These are phyloP conservation scores for Physcomitrium patens DNA, from an alignment of 225 moss, liverwort and hornwort genomes.

Conservation along the genomic window DNA sequence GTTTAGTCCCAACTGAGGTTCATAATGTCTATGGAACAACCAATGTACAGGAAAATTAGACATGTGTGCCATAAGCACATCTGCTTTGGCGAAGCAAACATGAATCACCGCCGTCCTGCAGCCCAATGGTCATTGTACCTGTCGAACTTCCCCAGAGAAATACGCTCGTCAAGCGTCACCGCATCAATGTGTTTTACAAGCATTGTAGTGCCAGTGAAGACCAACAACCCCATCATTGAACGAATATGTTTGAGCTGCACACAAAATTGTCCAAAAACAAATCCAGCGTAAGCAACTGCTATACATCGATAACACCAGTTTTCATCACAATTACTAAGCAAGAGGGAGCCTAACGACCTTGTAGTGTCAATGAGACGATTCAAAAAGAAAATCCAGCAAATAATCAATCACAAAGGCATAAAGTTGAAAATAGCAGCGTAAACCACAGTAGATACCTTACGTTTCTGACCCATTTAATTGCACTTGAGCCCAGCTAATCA, in stretches of 20 bases:
- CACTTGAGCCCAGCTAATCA: not conserved
- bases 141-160: slow-evolving; percentile 28
- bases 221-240: slow-evolving; percentile 80
- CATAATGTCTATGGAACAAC: slow-evolving; percentile 30
- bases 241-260: slow-evolving; percentile 73
- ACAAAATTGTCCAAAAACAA: slow-evolving; percentile 29
- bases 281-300: not conserved
- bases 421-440: not conserved
- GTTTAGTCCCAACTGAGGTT: slow-evolving; percentile 30
- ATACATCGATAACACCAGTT: not conserved
- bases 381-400: not conserved
- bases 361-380: not conserved
- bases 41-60: slow-evolving; percentile 38
- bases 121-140: slow-evolving; percentile 49
- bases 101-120: slow-evolving; percentile 39
- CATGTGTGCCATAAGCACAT: slow-evolving; percentile 24
- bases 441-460: not conserved
- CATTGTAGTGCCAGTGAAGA: slow-evolving; percentile 72
- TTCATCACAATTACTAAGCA: not conserved
- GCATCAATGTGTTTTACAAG: slow-evolving; percentile 66
- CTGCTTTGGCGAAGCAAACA: slow-evolving; percentile 24
- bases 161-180: slow-evolving; percentile 44
- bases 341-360: not conserved
- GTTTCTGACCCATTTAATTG: not conserved
- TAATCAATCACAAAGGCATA: not conserved